Base-by-base conservation (phyloP, 2,329 filamentous ascomycete genomes). In the Talaromyces albobiverticillius region DNA sequence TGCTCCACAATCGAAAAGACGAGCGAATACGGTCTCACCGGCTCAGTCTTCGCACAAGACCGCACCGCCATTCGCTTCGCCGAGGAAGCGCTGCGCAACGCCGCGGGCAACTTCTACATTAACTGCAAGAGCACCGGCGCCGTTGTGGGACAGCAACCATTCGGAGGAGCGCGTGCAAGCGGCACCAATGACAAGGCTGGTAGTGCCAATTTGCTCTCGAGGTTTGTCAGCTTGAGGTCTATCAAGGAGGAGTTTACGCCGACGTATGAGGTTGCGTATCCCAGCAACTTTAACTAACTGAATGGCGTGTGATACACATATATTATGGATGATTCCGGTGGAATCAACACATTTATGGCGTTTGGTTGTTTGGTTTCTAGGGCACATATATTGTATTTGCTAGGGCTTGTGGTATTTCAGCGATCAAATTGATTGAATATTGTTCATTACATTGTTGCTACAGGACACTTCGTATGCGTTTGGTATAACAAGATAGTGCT, bases 151-250 rank as follows among this genome's bases (percentile, higher is more conserved):
- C 86, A 89, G 74, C 86, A 89, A 74, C 82, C 86, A 3, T 89
- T 89, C 67, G 86, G 86, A 20, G 86, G 86, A 51, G 80, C 83
- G 11, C 77, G 86, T 59, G 84, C 84, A 6, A 86, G 82, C 57
- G 86, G 86, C 23, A 89, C 86, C 20, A 88, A 89, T 67, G 86
- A 89, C 72, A 89, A 89, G 79, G 85, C 86, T 14, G 86, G 86
- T 32, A 86, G 83, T 64, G 71, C 77, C 61, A 84, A 83, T 69
- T 70, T 88, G 58, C 69, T 89, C 62, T 79, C 76, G 54, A 78
- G 86, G 46, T 89, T 88, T 67, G 84, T 87, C 53, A 88, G 84
- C 69, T 73, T 82, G 65, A 76, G 85, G 59, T 83, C 82, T 41
- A 81, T 89, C 64, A 89, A 89, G 82, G 88, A 91, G 78, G 88